phyloP scores from a whole-genome alignment of 805 yeast species.

The Barnettozyma siamensis region DNA sequence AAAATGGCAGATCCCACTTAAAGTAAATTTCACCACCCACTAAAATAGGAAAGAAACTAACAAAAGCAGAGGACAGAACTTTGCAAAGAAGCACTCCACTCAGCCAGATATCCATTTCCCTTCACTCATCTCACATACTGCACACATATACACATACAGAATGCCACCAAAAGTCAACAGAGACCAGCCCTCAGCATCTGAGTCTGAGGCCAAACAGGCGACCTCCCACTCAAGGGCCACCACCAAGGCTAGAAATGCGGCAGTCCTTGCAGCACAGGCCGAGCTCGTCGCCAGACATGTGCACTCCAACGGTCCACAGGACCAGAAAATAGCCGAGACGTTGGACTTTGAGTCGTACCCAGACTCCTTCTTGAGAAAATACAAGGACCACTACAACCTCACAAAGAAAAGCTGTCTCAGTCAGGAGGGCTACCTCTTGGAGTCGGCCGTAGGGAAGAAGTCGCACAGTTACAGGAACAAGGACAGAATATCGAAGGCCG shows the following conservation, averaged over 20 bases:
- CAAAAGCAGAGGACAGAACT: too few relatives aligned
- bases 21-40: too few relatives aligned
- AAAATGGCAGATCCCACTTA: neutral
- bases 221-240: constrained; percentile 33
- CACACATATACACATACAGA: neutral
- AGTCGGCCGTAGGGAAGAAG: constrained; percentile 67
- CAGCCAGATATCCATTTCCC: too few relatives aligned
- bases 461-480: constrained; percentile 40
- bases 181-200: constrained; percentile 23
- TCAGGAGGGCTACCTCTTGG: constrained; percentile 62
- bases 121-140: neutral
- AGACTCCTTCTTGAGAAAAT: constrained; percentile 59
- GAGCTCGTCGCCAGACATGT: constrained; percentile 63
- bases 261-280: constrained; percentile 64
- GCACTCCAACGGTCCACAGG: constrained; percentile 67
- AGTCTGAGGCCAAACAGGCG: constrained; percentile 15
- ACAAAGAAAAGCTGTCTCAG: constrained; percentile 57
- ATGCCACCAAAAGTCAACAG: constrained; percentile 25
- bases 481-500: constrained; percentile 49
- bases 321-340: constrained; percentile 45
- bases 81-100: neutral
- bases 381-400: constrained; percentile 55
- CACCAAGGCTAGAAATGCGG: constrained; percentile 55
- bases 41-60: too few relatives aligned
- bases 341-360: constrained; percentile 66